Evolutionary conservation across 805 yeast species (phyloP), one percentile per base, ranked within the genome.

Genomic region (Cyberlindnera japonica): DNA sequence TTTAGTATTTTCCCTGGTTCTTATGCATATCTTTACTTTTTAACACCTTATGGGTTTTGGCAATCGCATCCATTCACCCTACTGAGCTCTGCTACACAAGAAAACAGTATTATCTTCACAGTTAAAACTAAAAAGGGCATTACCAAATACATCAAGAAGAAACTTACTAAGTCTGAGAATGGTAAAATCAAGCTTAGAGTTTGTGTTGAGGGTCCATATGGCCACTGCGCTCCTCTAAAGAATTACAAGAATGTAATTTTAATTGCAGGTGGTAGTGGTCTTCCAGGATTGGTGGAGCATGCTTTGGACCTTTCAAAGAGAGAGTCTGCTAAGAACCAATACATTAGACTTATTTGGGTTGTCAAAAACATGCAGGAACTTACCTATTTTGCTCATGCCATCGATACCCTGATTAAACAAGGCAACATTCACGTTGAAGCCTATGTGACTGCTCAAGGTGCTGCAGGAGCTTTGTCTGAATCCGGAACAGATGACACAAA

Each of bases 61-160:
- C 86, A 83, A 57, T 75, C 81, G 6, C 88, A 83, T 57, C 90
- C 91, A 5, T 82, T 84, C 61, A 80, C 90, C 1, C 59, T 75
- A 7, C 63, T 75, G 28, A 68, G 68, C 35, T 79, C 89, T 2
- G 59, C 74, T 9, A 63, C 73, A 29, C 68, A 69, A 38, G 62
- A 62, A 27, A 19, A n/a, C 24, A 24, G 18, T 12, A 6, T n/a
- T 9, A 8, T 24, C 13, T 23, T 75, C 35, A 69, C 64, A 47
- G 67, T 75, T 51, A 76, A 72, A 52, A 71, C 70, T 16, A 30
- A 24, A 35, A 37, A 37, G 16, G 88, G 40, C 14, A 37, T 30
- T 29, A 30, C 40, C 10, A 37, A 20, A 25, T 24, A 24, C 15
- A 51, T 75, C 26, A 59, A 64, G 27, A 54, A 57, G 21, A 57